Conservation (phyloP, 345 rosid genomes). For the Eucalyptus pumila region DNA sequence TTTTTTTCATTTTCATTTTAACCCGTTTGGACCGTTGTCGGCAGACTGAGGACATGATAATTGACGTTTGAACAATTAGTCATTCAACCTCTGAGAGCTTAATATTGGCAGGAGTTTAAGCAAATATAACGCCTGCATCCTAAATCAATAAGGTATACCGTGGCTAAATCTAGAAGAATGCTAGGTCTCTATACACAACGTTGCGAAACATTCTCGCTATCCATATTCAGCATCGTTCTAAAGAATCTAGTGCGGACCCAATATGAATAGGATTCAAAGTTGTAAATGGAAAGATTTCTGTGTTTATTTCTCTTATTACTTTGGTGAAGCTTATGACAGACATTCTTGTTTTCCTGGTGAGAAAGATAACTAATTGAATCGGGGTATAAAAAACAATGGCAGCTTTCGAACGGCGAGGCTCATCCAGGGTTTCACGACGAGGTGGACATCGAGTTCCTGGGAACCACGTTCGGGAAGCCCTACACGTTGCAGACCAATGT, state of each 20-base stretch:
- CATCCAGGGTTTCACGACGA: slow-evolving; percentile 92
- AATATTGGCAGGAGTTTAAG: background rate
- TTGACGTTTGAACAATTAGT: background rate
- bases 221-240: background rate
- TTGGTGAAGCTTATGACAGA: background rate
- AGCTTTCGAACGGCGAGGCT: slow-evolving; percentile 85
- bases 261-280: background rate
- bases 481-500: slow-evolving; percentile 94
- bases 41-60: background rate
- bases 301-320: background rate
- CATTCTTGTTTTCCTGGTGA: background rate
- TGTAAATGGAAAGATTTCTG: background rate
- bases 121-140: background rate
- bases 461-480: slow-evolving; percentile 90
- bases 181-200: background rate
- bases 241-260: background rate
- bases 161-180: background rate
- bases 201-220: background rate
- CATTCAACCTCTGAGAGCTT: background rate
- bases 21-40: background rate
- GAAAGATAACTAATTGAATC: background rate
- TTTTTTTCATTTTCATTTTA: background rate
- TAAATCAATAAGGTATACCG: background rate
- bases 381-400: background rate
- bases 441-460: slow-evolving; percentile 91